Percentiles rank a stretch among this genome's conserved stretches.
Conservation (phyloP, 805 yeast species). For the Wickerhamiella vanderwaltii region DNA sequence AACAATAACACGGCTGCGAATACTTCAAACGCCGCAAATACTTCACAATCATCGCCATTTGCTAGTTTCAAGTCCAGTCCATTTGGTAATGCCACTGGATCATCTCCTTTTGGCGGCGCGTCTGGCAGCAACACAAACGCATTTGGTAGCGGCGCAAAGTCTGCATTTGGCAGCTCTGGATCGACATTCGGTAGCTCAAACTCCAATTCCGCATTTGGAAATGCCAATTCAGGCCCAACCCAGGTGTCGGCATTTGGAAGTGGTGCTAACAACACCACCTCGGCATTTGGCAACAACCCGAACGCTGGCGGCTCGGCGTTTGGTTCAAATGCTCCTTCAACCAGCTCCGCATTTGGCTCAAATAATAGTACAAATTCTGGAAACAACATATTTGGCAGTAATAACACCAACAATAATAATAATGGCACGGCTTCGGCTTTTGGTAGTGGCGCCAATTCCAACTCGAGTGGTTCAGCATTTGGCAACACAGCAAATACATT, state of each 20-base stretch:
- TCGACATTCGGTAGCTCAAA: neutral
- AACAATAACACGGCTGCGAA: constrained; percentile 17
- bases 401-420: neutral
- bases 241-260: constrained; percentile 1
- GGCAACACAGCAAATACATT: constrained; percentile 3
- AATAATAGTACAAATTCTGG: neutral
- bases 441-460: neutral
- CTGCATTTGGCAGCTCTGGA: constrained; percentile 2
- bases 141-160: neutral
- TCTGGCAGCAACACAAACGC: neutral
- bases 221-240: too few relatives aligned
- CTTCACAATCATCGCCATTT: neutral
- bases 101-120: neutral
- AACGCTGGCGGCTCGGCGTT: neutral
- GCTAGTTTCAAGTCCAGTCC: constrained; percentile 3
- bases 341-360: neutral
- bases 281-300: neutral
- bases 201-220: neutral
- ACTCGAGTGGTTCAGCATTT: neutral
- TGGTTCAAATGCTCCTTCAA: neutral
- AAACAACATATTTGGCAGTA: neutral
- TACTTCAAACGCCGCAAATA: constrained; percentile 15
- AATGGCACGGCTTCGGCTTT: neutral
- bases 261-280: neutral
- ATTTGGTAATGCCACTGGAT: neutral